These are phyloP conservation scores for Spongiforma sp. DNA, from an alignment of 1,284 basidiomycete genomes.

Conservation along the genomic window DNA sequence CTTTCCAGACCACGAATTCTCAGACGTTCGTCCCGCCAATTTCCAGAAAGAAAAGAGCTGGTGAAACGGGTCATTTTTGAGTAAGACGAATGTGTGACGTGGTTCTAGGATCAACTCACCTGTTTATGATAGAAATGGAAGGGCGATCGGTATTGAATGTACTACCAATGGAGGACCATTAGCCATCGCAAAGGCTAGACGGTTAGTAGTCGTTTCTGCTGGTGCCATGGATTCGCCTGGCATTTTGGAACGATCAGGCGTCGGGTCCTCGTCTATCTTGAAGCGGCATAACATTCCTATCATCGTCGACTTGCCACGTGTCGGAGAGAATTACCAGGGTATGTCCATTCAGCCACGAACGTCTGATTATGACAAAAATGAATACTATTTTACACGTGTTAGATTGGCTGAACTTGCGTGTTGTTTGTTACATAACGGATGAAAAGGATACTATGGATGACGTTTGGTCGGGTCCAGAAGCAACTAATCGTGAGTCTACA, in stretches of 20 bases:
- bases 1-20: constrained; percentile 98
- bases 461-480: constrained; percentile 6
- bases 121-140: constrained; percentile 42
- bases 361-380: too few relatives aligned
- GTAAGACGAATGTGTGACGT: not conserved
- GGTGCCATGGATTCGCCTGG: constrained; percentile 26
- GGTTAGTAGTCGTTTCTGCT: constrained; percentile 31
- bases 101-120: not conserved
- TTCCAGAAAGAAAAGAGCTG: constrained; percentile 84
- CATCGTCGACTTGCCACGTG: constrained; percentile 55
- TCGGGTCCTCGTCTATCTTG: constrained; percentile 49
- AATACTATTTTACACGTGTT: constrained; percentile 6
- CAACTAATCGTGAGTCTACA: constrained; percentile 2
- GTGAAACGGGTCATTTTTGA: constrained; percentile 4
- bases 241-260: constrained; percentile 39
- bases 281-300: constrained; percentile 44
- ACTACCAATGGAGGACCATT: constrained; percentile 36
- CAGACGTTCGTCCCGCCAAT: constrained; percentile 88
- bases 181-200: not conserved
- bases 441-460: constrained; percentile 12
- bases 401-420: not conserved
- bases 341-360: not conserved
- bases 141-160: constrained; percentile 63
- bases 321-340: constrained; percentile 53
- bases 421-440: constrained; percentile 9